phyloP scores from a whole-genome alignment of 768 basidiomycete genomes.

The Rhizopogon vulgaris region DNA sequence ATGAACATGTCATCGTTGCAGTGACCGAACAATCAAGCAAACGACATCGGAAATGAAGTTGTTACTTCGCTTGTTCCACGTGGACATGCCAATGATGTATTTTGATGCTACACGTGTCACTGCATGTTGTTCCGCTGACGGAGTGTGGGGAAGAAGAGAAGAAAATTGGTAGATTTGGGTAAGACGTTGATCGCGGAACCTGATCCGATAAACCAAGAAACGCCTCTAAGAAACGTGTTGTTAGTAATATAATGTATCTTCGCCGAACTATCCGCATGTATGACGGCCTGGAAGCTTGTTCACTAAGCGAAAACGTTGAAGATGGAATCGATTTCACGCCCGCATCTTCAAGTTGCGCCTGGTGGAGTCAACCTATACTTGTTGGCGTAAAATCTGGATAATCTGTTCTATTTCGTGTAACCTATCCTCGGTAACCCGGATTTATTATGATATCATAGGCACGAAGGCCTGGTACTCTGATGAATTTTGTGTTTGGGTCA shows the following conservation, averaged over 20 bases:
- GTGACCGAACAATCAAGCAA: background rate
- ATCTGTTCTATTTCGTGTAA: slow-evolving; percentile 4
- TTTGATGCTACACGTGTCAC: slow-evolving; percentile 3
- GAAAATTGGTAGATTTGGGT: background rate
- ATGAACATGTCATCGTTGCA: no score
- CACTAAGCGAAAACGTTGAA: background rate
- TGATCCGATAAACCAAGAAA: slow-evolving; percentile 13
- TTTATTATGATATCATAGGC: background rate
- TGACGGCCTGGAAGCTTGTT: background rate
- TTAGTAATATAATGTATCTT: background rate
- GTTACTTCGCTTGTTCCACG: background rate
- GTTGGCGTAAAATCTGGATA: background rate
- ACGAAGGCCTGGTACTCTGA: background rate
- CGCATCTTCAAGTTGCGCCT: background rate
- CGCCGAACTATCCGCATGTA: slow-evolving; percentile 7
- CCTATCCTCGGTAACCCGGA: background rate
- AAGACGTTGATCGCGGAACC: slow-evolving; percentile 12
- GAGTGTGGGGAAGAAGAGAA: slow-evolving; percentile 14
- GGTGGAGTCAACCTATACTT: slow-evolving; percentile 6
- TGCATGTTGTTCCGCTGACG: slow-evolving; percentile 9
- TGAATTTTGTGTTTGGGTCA: no score
- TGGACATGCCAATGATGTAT: slow-evolving; percentile 4
- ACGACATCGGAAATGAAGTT: background rate
- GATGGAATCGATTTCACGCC: background rate
- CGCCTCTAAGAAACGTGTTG: slow-evolving; percentile 6